phyloP scores from a whole-genome alignment of 1,139 yeast genomes.

The Blastobotrys arbuscula region DNA sequence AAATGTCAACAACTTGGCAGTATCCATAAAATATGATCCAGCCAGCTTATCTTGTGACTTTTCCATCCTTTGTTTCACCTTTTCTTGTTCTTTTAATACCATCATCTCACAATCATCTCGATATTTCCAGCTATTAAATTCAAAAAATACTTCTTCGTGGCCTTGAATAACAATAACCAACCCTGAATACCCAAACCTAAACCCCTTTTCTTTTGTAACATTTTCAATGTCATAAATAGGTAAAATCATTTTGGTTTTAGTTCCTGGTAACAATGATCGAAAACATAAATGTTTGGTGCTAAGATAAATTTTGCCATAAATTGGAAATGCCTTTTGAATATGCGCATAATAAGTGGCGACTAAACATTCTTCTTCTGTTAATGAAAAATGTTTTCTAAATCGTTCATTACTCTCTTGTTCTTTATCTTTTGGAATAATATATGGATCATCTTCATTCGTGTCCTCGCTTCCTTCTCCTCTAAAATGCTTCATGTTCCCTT shows the following conservation, averaged over 20 bases:
- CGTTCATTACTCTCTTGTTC: conserved; percentile 45
- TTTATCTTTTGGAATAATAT: conserved; percentile 43
- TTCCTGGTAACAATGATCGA: conserved; percentile 73
- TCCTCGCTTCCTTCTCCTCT: conserved; percentile 29
- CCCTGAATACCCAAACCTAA: conserved; percentile 62
- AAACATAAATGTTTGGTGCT: conserved; percentile 67
- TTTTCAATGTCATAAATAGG: conserved; percentile 70
- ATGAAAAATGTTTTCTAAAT: conserved; percentile 61
- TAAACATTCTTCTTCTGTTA: conserved; percentile 47
- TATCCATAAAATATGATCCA: conserved; percentile 17
- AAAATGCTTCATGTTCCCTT: conserved; percentile 60
- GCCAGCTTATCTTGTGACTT: conserved; percentile 1
- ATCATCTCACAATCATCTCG: conserved; percentile 69
- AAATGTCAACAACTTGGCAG: conserved; percentile 31
- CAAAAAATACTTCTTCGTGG: conserved; percentile 69
- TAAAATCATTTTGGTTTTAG: conserved; percentile 73
- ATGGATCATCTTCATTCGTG: conserved; percentile 25
- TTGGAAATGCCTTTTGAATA: conserved; percentile 63
- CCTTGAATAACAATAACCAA: conserved; percentile 63
- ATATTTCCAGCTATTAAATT: conserved; percentile 58
- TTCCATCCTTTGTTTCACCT: conserved; percentile 5
- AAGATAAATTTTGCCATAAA: conserved; percentile 76
- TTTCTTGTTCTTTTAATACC: conserved; percentile 47
- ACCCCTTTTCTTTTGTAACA: conserved; percentile 60
- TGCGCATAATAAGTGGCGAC: conserved; percentile 70